Conservation (phyloP, 345 rosid species). For the Melastoma malabathricum region DNA sequence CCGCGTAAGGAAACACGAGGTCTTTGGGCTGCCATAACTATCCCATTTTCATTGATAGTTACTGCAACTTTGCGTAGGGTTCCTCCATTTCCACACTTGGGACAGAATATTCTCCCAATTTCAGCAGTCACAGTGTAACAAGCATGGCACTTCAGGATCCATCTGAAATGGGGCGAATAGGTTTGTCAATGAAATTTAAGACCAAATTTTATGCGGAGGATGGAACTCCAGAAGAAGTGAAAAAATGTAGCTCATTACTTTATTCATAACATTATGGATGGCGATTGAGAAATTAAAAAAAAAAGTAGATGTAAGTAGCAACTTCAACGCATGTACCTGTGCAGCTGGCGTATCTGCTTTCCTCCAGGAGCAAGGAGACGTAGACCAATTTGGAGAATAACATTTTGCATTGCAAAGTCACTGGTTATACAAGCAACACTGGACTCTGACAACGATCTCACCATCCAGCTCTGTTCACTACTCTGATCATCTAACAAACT, state of each 20-base stretch:
- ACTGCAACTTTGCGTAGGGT: conserved; percentile 77
- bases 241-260: too few species aligned
- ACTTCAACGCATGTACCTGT: conserved; percentile 36
- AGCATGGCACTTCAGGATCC: conserved; percentile 93
- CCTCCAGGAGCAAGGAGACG: conserved; percentile 85
- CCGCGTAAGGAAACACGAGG: conserved; percentile 67
- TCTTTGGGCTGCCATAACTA: conserved; percentile 43
- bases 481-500: conserved; percentile 51
- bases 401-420: conserved; percentile 96
- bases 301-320: background rate
- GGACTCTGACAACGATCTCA: conserved; percentile 86
- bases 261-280: background rate
- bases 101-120: conserved; percentile 75
- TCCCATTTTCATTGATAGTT: conserved; percentile 73
- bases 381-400: conserved; percentile 90
- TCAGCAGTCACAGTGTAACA: conserved; percentile 83
- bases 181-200: too few species aligned
- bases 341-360: conserved; percentile 78
- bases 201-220: too few species aligned
- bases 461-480: conserved; percentile 80
- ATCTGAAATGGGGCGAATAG: conserved; percentile 26
- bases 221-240: background rate
- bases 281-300: background rate
- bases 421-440: conserved; percentile 84
- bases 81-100: conserved; percentile 94